Evolutionary conservation across 441 rosid genomes (phyloP), one percentile per base, ranked within the genome.

Genomic region (Bruguiera hainesii): DNA sequence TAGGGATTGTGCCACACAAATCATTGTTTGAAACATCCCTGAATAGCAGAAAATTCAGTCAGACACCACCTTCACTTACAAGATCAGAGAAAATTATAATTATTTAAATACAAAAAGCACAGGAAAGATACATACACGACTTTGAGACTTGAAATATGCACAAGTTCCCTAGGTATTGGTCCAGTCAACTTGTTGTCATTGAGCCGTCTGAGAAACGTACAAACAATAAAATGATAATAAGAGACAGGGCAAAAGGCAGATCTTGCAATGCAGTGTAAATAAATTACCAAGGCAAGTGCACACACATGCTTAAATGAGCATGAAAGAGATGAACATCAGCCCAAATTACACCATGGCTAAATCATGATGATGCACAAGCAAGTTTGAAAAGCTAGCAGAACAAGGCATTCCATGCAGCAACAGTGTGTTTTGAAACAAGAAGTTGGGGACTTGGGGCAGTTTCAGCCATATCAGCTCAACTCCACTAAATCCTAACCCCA

Each of bases 1-100:
- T 82, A 71, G 98, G 97, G 78, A 94, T 89, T 63, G 98, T 89
- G 75, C 98, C 98, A 75, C 98, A 94, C 59, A 94, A 76, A 83
- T 89, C 79, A 82, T 94, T 94, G 83, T 63, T 85, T 7, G 98
- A 84, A 58, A 91, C 95, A 78, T 94, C 96, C 56, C 98, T 94
- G 76, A 20, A 69, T 29, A 67, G 66, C 61, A 58, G 33, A 56
- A 69, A 64, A 64, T 37, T 55, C 58, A 55, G 21, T 23, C 18
- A 55, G 28, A 23, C 16, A 9, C 0, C 13, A 23, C 16, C 23
- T 55, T 10, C 16, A 26, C 58, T 55, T 23, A 10, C 6, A 8
- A 55, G 1, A 13, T 25, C 10, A 11, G 25, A n/a, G 6, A 55
- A 10, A 55, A 23, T 23, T 1, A 6, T 23, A 55, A 55, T 55